These are phyloP conservation scores for Helicostylum pulchrum DNA, from an alignment of 192 early-diverging fungal genomes.

Conservation along the genomic window DNA sequence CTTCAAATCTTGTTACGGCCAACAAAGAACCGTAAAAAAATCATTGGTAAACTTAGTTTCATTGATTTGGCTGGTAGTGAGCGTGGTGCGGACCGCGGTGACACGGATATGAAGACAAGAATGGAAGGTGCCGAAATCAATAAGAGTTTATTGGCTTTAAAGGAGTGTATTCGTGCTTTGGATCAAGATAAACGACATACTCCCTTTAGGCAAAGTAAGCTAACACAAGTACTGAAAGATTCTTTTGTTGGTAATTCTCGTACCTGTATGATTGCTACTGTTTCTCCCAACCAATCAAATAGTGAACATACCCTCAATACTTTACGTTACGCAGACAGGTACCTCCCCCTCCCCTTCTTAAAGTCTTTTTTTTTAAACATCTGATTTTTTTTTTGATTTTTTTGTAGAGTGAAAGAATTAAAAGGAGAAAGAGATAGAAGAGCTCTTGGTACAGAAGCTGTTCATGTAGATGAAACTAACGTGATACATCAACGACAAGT, in stretches of 20 bases:
- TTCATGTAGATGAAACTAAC: neutral
- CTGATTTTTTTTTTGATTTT: neutral
- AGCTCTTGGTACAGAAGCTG: conserved; percentile 4
- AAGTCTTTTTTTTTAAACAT: conserved; percentile 29
- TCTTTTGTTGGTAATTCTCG: conserved; percentile 97
- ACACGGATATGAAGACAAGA: conserved; percentile 88
- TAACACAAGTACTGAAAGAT: conserved; percentile 97
- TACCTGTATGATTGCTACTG: conserved; percentile 98
- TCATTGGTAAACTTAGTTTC: conserved; percentile 88
- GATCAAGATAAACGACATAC: conserved; percentile 95
- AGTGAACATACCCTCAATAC: conserved; percentile 97
- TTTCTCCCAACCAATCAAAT: conserved; percentile 94
- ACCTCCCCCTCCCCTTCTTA: neutral
- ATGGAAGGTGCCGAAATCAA: conserved; percentile 99
- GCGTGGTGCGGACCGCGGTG: conserved; percentile 95
- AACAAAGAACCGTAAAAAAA: conserved; percentile 55
- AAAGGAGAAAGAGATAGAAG: conserved; percentile 43
- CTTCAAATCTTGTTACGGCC: conserved; percentile 88
- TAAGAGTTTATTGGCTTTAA: conserved; percentile 94
- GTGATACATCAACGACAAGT: conserved; percentile 5
- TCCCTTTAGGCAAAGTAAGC: conserved; percentile 95
- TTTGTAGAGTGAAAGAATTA: conserved; percentile 40
- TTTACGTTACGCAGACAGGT: conserved; percentile 92
- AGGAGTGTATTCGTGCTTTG: conserved; percentile 96
- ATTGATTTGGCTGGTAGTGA: conserved; percentile 99